These are phyloP conservation scores for Penicillium angulare DNA, from an alignment of 495 filamentous ascomycete genomes.

Conservation along the genomic window DNA sequence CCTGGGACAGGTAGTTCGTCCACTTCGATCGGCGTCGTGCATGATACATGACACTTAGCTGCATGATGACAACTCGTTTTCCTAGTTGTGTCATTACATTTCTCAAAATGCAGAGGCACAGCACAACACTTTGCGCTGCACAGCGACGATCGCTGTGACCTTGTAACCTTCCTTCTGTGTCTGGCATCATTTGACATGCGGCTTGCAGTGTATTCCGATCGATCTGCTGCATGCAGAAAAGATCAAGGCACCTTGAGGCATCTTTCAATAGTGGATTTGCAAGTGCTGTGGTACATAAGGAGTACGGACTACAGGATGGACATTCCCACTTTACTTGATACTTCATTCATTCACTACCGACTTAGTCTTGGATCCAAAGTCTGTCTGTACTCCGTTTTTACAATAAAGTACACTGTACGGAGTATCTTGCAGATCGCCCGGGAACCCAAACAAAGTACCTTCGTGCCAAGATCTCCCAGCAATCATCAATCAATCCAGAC, in stretches of 20 bases:
- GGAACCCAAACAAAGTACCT: neutral
- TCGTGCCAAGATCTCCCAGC: too few species aligned
- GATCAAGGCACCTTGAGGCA: neutral
- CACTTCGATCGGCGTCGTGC: neutral
- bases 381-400: too few species aligned
- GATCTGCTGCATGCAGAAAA: neutral
- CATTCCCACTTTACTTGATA: too few species aligned
- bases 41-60: neutral
- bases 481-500: neutral
- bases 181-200: conserved; percentile 6
- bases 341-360: too few species aligned
- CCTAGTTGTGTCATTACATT: neutral
- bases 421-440: conserved; percentile 7
- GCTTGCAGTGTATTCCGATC: neutral
- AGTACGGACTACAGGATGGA: neutral
- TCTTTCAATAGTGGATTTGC: neutral
- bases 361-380: too few species aligned
- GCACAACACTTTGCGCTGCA: conserved; percentile 5
- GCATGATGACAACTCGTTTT: neutral
- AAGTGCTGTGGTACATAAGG: neutral
- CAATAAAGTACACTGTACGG: neutral
- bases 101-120: too few species aligned
- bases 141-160: neutral
- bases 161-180: neutral
- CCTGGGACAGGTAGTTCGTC: conserved; percentile 3